phyloP scores from a whole-genome alignment of 192 early-diverging fungal genomes.

The Coemansia sp. region DNA sequence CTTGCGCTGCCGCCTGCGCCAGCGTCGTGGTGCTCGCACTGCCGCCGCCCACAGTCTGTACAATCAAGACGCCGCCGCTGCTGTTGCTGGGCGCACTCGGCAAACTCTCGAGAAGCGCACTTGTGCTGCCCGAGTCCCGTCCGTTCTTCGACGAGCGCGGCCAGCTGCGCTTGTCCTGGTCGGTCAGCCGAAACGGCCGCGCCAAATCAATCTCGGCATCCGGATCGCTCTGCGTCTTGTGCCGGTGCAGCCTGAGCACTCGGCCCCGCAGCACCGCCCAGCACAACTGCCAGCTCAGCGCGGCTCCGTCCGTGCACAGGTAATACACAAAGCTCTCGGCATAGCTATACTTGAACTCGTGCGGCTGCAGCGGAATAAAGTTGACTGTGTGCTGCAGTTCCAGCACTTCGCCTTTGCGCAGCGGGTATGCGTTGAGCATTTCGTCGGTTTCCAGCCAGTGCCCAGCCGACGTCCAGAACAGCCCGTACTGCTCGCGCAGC shows the following conservation, averaged over 20 bases:
- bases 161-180: constrained; percentile 46
- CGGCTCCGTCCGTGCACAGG: constrained; percentile 20
- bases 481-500: constrained; percentile 55
- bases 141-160: constrained; percentile 25
- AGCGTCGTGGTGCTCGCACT: constrained; percentile 14
- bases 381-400: constrained; percentile 54
- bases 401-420: constrained; percentile 51
- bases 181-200: constrained; percentile 36
- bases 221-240: constrained; percentile 30
- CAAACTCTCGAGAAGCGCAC: constrained; percentile 21
- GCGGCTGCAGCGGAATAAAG: constrained; percentile 54
- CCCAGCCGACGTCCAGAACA: constrained; percentile 56
- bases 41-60: constrained; percentile 27
- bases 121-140: constrained; percentile 16
- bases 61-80: constrained; percentile 32
- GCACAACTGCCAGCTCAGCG: constrained; percentile 38
- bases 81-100: constrained; percentile 3
- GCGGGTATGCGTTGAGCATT: constrained; percentile 51
- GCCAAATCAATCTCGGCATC: constrained; percentile 42
- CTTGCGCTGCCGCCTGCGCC: constrained; percentile 8
- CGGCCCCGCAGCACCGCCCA: constrained; percentile 52
- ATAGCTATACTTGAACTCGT: constrained; percentile 53
- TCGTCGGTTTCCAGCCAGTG: constrained; percentile 57
- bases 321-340: constrained; percentile 50
- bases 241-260: constrained; percentile 37